phyloP scores from a whole-genome alignment of 495 filamentous ascomycete genomes.

The Gamarada debralockiae region DNA sequence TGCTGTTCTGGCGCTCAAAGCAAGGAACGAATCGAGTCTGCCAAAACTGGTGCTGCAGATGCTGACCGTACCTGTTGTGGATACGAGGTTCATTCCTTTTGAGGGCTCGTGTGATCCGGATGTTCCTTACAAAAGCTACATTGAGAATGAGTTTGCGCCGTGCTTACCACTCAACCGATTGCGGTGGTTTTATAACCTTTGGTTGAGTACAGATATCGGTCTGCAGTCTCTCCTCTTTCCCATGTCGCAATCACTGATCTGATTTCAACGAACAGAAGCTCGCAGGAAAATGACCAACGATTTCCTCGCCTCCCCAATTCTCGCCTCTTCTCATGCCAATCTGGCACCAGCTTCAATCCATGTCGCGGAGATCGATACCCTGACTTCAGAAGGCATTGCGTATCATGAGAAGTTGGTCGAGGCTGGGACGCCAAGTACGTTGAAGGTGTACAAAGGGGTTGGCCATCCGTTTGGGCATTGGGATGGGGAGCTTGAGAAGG shows the following conservation, averaged over 20 bases:
- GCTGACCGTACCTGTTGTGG: constrained; percentile 47
- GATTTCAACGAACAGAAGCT: constrained; percentile 3
- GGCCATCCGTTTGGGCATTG: constrained; percentile 36
- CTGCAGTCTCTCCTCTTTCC: not conserved
- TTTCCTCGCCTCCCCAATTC: constrained; percentile 33
- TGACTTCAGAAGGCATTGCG: constrained; percentile 30
- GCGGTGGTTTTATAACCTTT: constrained; percentile 36
- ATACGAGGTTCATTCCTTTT: constrained; percentile 34
- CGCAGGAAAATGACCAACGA: constrained; percentile 25
- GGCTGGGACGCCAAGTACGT: constrained; percentile 29
- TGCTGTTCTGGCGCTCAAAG: constrained; percentile 36
- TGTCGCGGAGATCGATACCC: constrained; percentile 31
- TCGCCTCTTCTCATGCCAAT: constrained; percentile 30
- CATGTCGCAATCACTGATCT: not conserved
- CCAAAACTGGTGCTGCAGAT: constrained; percentile 43
- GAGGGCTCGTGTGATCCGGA: constrained; percentile 31
- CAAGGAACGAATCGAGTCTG: constrained; percentile 33
- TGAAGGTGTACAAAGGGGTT: constrained; percentile 34
- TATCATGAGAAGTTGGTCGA: constrained; percentile 32
- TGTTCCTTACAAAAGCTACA: constrained; percentile 33
- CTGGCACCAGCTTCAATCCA: constrained; percentile 32
- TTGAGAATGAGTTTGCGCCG: constrained; percentile 32
- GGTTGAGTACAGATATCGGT: constrained; percentile 29
- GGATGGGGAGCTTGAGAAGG: constrained; percentile 29
- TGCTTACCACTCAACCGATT: constrained; percentile 33